These are phyloP conservation scores for Camellia lanceoleosa DNA, from an alignment of 148 eudicot species.

Conservation along the genomic window DNA sequence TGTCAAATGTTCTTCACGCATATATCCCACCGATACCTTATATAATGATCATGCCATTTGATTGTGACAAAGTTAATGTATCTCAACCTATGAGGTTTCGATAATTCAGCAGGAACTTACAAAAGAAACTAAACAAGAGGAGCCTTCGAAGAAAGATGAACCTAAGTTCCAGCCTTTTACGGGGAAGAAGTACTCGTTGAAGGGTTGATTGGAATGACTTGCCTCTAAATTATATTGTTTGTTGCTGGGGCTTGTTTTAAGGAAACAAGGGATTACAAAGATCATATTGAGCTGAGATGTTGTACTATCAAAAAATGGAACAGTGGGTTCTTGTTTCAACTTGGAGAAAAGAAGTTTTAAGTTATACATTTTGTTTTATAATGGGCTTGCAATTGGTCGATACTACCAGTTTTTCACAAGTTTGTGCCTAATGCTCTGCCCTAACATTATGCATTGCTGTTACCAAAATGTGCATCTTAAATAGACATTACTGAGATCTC, in stretches of 20 bases:
- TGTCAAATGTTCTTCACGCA: too few species aligned
- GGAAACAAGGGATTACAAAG: background rate
- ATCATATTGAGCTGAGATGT: background rate
- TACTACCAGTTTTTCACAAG: background rate
- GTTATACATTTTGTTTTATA: background rate
- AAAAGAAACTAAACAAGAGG: conserved; percentile 53
- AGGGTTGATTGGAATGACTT: conserved; percentile 33
- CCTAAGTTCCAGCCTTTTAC: conserved; percentile 67
- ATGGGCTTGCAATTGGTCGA: background rate
- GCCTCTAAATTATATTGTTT: background rate
- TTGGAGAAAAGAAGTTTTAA: background rate
- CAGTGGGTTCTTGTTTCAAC: background rate
- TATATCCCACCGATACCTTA: too few species aligned
- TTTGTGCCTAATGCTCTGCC: background rate
- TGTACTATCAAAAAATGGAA: background rate
- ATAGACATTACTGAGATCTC: background rate
- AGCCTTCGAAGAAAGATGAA: conserved; percentile 55
- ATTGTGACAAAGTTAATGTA: too few species aligned
- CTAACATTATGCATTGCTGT: background rate
- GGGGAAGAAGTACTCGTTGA: conserved; percentile 74
- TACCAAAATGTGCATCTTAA: background rate
- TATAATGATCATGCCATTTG: too few species aligned
- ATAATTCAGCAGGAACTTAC: conserved; percentile 44
- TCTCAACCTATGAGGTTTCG: background rate
- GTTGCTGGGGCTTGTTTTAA: background rate